Base-by-base conservation (phyloP, 768 basidiomycete genomes). In the Mrakia frigida region DNA sequence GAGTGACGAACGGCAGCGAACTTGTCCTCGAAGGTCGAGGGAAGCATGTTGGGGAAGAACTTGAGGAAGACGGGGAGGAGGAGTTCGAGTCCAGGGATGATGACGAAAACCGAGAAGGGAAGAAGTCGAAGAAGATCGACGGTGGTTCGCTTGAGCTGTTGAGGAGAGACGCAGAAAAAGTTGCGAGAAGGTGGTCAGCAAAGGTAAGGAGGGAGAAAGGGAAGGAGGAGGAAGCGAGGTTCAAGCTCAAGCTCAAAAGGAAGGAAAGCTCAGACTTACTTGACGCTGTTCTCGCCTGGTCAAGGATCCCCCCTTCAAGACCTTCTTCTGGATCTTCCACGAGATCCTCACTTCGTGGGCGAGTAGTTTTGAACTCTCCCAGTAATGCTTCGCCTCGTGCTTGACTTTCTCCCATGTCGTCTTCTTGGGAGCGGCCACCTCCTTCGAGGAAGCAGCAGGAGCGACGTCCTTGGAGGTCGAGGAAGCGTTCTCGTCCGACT, bases 41-140 rank as follows among this genome's bases (percentile, higher is more conserved):
- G 97, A 7, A 99, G 88, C 94, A 98, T 98, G 84, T 92, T 98
- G 21, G 97, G 97, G 88, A 99, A 99, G 61, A 99, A 84, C 83
- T 96, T 97, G 79, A 99, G 87, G 0, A 94, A 95, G 56, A 99
- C 93, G 2, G 97, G 97, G 3, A 99, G 88, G 6, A 99, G 87
- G 25, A 99, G 83, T 82, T 98, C 97, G 96, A 98, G 98, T 87
- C 98, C 98, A 0, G 97, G 97, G 3, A 99, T 93, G 80, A 97
- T 86, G 79, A 98, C 82, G 85, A 99, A 98, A 70, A 93, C 93
- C 10, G 92, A 89, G 84, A 99, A 99, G 1, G 97, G 97, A 33
- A 98, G 90, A 21, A 99, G 89, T 41, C 97, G 89, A 73, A 99
- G 84, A 41, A 98, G 82, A 84, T 99, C 97, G 84, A 90, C 90